Conservation (phyloP, 129 eudicot species). For the Smallanthus sonchifolius region DNA sequence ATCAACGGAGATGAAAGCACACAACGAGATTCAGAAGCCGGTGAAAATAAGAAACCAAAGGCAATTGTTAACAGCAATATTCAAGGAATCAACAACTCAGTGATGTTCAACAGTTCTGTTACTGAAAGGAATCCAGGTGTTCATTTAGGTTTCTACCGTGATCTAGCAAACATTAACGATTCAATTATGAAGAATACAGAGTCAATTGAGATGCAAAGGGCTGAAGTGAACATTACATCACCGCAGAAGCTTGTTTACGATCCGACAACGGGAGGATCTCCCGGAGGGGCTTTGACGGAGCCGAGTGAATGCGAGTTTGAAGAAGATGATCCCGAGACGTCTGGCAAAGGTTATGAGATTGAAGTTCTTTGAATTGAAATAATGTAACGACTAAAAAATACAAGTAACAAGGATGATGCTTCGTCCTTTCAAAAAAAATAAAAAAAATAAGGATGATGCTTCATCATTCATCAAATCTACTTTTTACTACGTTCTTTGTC, state of each 20-base stretch:
- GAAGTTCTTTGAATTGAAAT: conserved; percentile 36
- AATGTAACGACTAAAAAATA: neutral
- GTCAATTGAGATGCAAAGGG: conserved; percentile 29
- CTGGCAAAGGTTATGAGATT: conserved; percentile 31
- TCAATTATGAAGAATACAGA: conserved; percentile 14
- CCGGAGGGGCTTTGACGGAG: conserved; percentile 44
- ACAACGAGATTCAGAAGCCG: conserved; percentile 13
- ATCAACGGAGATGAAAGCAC: conserved; percentile 43
- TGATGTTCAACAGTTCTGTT: conserved; percentile 52
- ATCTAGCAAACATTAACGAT: conserved; percentile 19
- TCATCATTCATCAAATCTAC: conserved; percentile 9
- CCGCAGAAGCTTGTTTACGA: conserved; percentile 47
- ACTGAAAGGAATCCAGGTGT: conserved; percentile 68
- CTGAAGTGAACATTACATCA: conserved; percentile 40
- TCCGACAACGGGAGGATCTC: conserved; percentile 47
- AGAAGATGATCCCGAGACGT: conserved; percentile 42
- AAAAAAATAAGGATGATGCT: neutral
- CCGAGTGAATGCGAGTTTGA: conserved; percentile 41
- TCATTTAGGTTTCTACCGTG: conserved; percentile 32
- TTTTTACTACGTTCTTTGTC: neutral
- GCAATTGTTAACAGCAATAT: conserved; percentile 55
- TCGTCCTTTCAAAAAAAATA: too few relatives aligned
- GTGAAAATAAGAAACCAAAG: conserved; percentile 39
- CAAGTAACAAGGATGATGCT: conserved; percentile 21
- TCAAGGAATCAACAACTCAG: conserved; percentile 77